Evolutionary conservation across 2,329 filamentous ascomycete species (phyloP).

Genomic region (Monosporascus sp.): DNA sequence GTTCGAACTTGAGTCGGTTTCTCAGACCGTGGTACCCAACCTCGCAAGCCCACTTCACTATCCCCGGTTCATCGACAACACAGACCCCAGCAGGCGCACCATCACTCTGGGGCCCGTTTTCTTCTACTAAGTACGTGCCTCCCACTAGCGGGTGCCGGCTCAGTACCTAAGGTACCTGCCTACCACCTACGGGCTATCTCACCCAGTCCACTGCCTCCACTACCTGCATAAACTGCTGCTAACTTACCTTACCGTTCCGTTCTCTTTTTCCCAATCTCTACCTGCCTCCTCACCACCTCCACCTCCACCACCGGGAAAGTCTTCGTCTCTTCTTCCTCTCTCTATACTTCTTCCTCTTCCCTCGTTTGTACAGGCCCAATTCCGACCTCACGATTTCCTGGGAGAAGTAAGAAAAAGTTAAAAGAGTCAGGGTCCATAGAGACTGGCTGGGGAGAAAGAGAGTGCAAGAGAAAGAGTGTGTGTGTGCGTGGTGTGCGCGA

Average conservation of each 20-base stretch:
- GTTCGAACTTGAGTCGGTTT: background rate
- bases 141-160: background rate
- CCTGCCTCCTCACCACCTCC: constrained; percentile 16
- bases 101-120: background rate
- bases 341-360: constrained; percentile 30
- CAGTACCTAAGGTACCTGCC: background rate
- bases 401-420: background rate
- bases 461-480: constrained; percentile 6
- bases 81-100: background rate
- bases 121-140: background rate
- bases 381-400: constrained; percentile 31
- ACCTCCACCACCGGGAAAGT: constrained; percentile 23
- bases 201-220: background rate
- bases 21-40: background rate
- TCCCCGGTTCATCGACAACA: background rate
- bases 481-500: constrained; percentile 6
- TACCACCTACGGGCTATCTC: background rate
- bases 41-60: background rate
- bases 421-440: constrained; percentile 15
- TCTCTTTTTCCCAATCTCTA: constrained; percentile 9
- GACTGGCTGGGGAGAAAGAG: constrained; percentile 8
- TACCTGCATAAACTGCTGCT: constrained; percentile 4
- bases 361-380: constrained; percentile 21
- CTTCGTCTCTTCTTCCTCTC: constrained; percentile 27
- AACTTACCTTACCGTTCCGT: constrained; percentile 5